Evolutionary conservation across 1,139 yeast genomes (phyloP).

Genomic region (Neolecta irregularis): DNA sequence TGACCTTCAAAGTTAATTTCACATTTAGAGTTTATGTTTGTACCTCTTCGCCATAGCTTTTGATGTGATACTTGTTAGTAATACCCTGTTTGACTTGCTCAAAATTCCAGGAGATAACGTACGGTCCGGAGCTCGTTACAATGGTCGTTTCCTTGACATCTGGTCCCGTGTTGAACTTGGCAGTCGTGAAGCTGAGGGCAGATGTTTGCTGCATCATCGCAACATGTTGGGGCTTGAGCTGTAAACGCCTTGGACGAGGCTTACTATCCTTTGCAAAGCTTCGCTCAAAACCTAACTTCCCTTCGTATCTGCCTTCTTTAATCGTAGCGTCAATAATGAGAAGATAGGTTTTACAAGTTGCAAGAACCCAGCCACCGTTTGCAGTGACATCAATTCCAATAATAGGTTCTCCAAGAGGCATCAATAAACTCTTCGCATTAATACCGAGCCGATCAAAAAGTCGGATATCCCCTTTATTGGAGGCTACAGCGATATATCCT

Average conservation of each 20-base stretch:
- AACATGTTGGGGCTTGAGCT: slow-evolving; percentile 52
- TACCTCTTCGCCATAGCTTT: slow-evolving; percentile 36
- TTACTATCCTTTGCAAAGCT: slow-evolving; percentile 50
- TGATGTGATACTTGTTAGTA: slow-evolving; percentile 44
- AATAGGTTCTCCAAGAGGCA: slow-evolving; percentile 56
- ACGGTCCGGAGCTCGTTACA: slow-evolving; percentile 66
- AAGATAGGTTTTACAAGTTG: slow-evolving; percentile 58
- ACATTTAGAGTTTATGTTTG: neutral
- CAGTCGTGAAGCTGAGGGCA: slow-evolving; percentile 48
- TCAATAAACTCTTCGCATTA: slow-evolving; percentile 36
- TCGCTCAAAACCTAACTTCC: slow-evolving; percentile 47
- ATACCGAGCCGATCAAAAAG: slow-evolving; percentile 56
- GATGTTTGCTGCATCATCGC: slow-evolving; percentile 41
- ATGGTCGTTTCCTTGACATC: slow-evolving; percentile 52
- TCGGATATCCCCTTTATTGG: slow-evolving; percentile 58
- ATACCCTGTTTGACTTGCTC: slow-evolving; percentile 41
- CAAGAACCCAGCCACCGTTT: slow-evolving; percentile 70
- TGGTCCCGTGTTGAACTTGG: slow-evolving; percentile 58
- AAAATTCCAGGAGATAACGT: slow-evolving; percentile 68
- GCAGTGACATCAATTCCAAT: slow-evolving; percentile 54
- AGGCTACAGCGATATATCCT: slow-evolving; percentile 65
- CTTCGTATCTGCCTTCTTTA: slow-evolving; percentile 45
- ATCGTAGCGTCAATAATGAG: slow-evolving; percentile 52
- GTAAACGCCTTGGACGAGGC: slow-evolving; percentile 55
- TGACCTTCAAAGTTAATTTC: slow-evolving; percentile 28